Evolutionary conservation across 805 yeast genomes (phyloP).

Genomic region (Wickerhamiella nectarea): DNA sequence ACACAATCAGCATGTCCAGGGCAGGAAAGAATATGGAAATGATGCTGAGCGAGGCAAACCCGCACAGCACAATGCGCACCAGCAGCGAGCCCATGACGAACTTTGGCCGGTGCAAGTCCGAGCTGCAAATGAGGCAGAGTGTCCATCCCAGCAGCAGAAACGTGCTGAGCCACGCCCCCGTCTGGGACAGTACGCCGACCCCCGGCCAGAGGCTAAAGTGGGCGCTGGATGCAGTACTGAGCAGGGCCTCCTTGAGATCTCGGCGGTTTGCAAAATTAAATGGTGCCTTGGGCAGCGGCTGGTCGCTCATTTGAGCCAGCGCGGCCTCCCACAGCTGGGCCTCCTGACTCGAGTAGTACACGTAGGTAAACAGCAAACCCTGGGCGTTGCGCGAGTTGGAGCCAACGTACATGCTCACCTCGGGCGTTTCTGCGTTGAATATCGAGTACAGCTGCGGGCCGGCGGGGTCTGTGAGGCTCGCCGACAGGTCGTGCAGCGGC

Average conservation of each 20-base stretch:
- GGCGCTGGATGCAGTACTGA: conserved; percentile 6
- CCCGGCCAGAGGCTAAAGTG: conserved; percentile 7
- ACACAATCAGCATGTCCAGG: conserved; percentile 1
- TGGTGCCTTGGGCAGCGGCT: neutral
- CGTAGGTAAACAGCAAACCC: conserved; percentile 8
- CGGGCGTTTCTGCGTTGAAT: neutral
- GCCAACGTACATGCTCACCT: neutral
- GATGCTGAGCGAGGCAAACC: neutral
- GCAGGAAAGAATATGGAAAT: conserved; percentile 1
- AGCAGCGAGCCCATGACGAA: neutral
- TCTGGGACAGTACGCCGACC: neutral
- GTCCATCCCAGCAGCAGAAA: neutral
- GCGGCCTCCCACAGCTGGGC: conserved; percentile 1
- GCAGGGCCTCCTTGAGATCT: conserved; percentile 8
- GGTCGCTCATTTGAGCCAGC: neutral
- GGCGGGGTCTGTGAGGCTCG: neutral
- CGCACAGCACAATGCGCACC: neutral
- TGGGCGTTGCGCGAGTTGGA: conserved; percentile 2
- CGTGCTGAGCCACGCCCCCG: neutral
- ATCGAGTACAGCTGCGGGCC: neutral
- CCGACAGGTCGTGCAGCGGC: conserved; percentile 7
- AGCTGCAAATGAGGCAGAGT: neutral
- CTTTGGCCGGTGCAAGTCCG: neutral
- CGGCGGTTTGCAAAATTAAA: conserved; percentile 1
- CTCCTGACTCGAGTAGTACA: conserved; percentile 1